Percentiles rank a stretch among this genome's conserved stretches.
Conservation (phyloP, 331 rosid species). For the Stylosanthes scabra region DNA sequence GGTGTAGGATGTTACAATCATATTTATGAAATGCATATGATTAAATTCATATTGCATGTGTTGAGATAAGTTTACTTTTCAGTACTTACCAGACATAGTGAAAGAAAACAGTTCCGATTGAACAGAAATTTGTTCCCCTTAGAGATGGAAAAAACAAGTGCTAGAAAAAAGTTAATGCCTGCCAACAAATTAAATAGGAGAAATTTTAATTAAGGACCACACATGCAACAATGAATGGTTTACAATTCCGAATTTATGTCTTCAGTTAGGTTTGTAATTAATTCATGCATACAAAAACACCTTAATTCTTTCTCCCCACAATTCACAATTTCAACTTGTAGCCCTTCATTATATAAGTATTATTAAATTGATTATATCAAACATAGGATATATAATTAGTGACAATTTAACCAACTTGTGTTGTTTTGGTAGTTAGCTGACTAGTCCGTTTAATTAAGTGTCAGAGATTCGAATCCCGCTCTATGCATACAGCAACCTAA, state of each 20-base stretch:
- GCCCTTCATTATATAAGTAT: background rate
- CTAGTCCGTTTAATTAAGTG: too few relatives aligned
- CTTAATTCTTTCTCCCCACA: conserved; percentile 10
- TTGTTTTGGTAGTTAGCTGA: too few relatives aligned
- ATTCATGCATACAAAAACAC: background rate
- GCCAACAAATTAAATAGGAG: background rate
- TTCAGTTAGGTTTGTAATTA: conserved; percentile 25
- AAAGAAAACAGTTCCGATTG: conserved; percentile 1
- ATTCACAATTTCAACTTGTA: background rate
- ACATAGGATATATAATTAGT: too few relatives aligned
- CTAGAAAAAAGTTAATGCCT: background rate
- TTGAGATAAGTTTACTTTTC: conserved; percentile 1
- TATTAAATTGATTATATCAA: background rate
- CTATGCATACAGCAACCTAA: too few relatives aligned
- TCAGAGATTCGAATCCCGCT: too few relatives aligned
- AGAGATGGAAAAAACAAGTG: background rate
- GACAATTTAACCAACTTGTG: too few relatives aligned
- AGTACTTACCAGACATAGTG: conserved; percentile 14
- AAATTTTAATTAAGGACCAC: conserved; percentile 12
- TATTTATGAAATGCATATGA: conserved; percentile 27
- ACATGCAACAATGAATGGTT: conserved; percentile 7
- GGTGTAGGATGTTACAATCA: conserved; percentile 28
- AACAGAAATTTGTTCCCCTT: conserved; percentile 12
- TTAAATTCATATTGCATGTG: conserved; percentile 34
- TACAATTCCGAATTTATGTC: conserved; percentile 5